Evolutionary conservation across 192 early-diverging fungal genomes (phyloP), one percentile per base, ranked within the genome.

Genomic region (Backusella macrospora): DNA sequence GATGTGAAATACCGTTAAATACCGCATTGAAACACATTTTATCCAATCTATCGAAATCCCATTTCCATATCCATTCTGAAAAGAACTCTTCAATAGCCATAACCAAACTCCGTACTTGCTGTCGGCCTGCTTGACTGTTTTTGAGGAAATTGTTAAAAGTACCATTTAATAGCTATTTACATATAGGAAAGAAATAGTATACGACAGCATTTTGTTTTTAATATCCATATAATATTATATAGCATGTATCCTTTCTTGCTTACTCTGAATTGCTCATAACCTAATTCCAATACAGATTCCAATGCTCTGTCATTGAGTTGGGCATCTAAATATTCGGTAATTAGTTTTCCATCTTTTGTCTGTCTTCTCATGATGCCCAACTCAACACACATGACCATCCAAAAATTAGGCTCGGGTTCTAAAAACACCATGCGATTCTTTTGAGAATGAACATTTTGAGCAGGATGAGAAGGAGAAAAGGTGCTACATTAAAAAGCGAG

Each of bases 381-480:
- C n/a, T 73, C 70, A 62, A 80, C 76, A 49, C 80, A 85, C 86
- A 90, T 76, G 71, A 87, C 82, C 38, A 90, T 71, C 89, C 89
- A 90, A 68, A 85, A 90, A 21, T 82, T 78, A 21, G 84, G 84
- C 71, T 90, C 89, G 2, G 86, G 79, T 62, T 88, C 81, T 21
- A 78, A 78, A 82, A 90, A 86, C 14, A 83, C 82, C 16, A 90
- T 71, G 37, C 87, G 76, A 62, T 87, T 83, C 71, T 87, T 88
- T 71, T 90, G 89, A 8, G 87, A 82, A 62, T 90, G 89, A 5
- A 88, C 89, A 72, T 84, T 88, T 65, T 90, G 83, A 23, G 82
- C 79, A 5, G 84, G 82, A 18, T 82, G 81, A 9, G 75, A 59
- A 13, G 52, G 81, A 12, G 86, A 86, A 72, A 89, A 89, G 55